These are phyloP conservation scores for Quillaja saponaria DNA, from an alignment of 306 rosid genomes.

Conservation along the genomic window DNA sequence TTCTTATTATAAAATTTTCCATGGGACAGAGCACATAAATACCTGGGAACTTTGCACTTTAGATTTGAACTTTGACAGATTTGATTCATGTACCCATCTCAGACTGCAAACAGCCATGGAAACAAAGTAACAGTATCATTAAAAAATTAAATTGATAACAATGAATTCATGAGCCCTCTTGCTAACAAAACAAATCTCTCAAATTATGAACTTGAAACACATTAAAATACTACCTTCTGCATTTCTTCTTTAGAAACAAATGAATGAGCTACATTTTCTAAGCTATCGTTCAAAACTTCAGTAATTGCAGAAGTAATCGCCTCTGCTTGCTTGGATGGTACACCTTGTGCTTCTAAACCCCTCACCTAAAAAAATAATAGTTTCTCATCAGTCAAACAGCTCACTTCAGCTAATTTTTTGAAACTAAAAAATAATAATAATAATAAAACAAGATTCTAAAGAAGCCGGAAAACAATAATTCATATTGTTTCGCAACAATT, in stretches of 20 bases:
- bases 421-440: not conserved
- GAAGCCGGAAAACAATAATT: not conserved
- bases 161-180: not conserved
- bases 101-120: constrained; percentile 30
- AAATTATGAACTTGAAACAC: no score
- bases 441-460: no score
- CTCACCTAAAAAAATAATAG: constrained; percentile 37
- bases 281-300: constrained; percentile 52
- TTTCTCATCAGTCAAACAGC: constrained; percentile 14
- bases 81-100: constrained; percentile 49
- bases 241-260: constrained; percentile 52
- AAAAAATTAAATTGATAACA: not conserved
- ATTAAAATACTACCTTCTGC: constrained; percentile 38
- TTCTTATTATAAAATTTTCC: no score
- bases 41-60: constrained; percentile 65
- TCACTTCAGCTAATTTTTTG: not conserved
- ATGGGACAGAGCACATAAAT: no score
- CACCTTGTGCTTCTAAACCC: constrained; percentile 55
- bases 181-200: no score
- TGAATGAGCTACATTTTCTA: constrained; percentile 52
- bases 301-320: constrained; percentile 58
- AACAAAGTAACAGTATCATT: not conserved
- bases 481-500: no score
- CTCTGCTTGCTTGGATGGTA: constrained; percentile 65
- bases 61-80: constrained; percentile 53